Evolutionary conservation across 345 rosid species (phyloP).

Genomic region (Moricandia arvensis): DNA sequence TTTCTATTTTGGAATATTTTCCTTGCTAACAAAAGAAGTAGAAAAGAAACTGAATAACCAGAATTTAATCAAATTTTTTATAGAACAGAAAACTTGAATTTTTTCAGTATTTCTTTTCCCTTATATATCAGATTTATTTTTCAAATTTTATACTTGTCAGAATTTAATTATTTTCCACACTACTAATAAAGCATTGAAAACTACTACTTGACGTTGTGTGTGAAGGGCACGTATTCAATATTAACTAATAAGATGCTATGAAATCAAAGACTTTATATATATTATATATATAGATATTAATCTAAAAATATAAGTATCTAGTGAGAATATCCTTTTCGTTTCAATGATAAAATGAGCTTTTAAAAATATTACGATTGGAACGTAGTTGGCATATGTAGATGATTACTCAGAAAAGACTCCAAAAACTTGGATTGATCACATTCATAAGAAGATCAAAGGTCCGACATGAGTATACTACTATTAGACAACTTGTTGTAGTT

Average conservation of each 20-base stretch:
- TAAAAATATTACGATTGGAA: background rate
- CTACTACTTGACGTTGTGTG: background rate
- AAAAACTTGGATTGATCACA: slow-evolving; percentile 1
- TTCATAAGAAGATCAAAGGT: background rate
- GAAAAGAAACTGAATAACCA: too few species aligned
- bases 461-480: background rate
- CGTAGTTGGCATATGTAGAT: slow-evolving; percentile 2
- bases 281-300: background rate
- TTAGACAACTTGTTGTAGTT: slow-evolving; percentile 6
- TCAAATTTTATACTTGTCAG: too few species aligned
- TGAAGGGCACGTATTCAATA: slow-evolving; percentile 1
- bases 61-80: too few species aligned
- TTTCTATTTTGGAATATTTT: too few species aligned
- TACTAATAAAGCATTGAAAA: background rate
- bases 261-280: background rate
- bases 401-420: background rate
- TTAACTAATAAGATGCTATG: background rate
- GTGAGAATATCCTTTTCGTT: background rate
- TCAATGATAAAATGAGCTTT: background rate
- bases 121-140: too few species aligned
- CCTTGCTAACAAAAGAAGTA: too few species aligned
- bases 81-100: too few species aligned
- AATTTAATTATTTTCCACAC: too few species aligned
- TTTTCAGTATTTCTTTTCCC: too few species aligned
- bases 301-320: slow-evolving; percentile 1